These are phyloP conservation scores for Xylariales sp. DNA, from an alignment of 2,329 filamentous ascomycete genomes.

Conservation along the genomic window DNA sequence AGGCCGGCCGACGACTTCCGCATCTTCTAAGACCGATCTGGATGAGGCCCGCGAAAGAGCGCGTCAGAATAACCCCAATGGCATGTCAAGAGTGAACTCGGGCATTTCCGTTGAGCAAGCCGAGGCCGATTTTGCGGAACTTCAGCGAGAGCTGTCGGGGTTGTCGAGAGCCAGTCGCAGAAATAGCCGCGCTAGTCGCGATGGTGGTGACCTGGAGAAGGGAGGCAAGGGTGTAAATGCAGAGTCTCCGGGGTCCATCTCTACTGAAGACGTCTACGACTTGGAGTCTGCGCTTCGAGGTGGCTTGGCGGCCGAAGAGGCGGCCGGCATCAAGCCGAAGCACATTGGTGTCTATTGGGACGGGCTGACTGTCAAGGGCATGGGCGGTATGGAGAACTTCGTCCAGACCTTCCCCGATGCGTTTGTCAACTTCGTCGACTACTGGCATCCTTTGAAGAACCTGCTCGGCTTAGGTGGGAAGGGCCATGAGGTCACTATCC, in stretches of 20 bases:
- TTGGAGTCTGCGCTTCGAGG: slow-evolving; percentile 71
- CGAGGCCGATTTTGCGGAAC: slow-evolving; percentile 64
- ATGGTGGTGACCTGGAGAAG: slow-evolving; percentile 52
- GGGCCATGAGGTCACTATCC: slow-evolving; percentile 66
- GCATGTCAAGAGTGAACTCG: slow-evolving; percentile 33
- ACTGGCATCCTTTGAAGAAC: slow-evolving; percentile 58
- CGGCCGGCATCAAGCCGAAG: slow-evolving; percentile 76
- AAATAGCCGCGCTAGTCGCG: slow-evolving; percentile 25
- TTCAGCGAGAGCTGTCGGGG: slow-evolving; percentile 57
- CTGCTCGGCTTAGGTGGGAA: slow-evolving; percentile 64
- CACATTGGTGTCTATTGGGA: slow-evolving; percentile 79
- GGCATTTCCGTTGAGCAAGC: slow-evolving; percentile 64
- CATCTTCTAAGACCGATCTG: slow-evolving; percentile 20
- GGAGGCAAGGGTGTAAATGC: slow-evolving; percentile 31
- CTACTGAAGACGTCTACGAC: slow-evolving; percentile 61
- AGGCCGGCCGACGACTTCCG: slow-evolving; percentile 5
- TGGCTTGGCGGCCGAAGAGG: slow-evolving; percentile 63
- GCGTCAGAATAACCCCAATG: slow-evolving; percentile 43
- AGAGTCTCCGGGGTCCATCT: slow-evolving; percentile 37
- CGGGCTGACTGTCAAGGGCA: slow-evolving; percentile 68
- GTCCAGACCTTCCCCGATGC: slow-evolving; percentile 73
- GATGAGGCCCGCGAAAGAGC: slow-evolving; percentile 37
- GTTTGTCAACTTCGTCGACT: slow-evolving; percentile 71
- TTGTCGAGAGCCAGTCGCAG: slow-evolving; percentile 48
- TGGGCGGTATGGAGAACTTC: slow-evolving; percentile 69